Base-by-base conservation (phyloP, 306 rosid species). In the Ormosia semicastrata region DNA sequence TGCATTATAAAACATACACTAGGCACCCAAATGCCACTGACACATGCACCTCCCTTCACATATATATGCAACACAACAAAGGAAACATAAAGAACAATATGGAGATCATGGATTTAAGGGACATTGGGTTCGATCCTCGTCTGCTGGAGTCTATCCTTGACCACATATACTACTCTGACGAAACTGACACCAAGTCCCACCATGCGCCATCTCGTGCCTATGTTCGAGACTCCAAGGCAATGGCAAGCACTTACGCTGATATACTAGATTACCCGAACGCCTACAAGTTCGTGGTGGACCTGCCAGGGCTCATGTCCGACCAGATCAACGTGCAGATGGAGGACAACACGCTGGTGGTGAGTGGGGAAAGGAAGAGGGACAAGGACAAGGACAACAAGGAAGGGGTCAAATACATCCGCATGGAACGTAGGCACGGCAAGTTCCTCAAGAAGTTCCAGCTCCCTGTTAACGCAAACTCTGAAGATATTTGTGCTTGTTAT, bases 381-480 rank as follows among this genome's bases (percentile, higher is more conserved):
- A 84, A 64, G 11, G 88, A 47, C 77, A 66, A 66, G 54, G 73
- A 66, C n/a, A 36, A 66, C 8, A 66, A 41, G 3, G 73, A 66
- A 3, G 73, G 73, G 8, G 56, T 67, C 15, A 67, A 67, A 17
- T 87, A 70, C 34, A 18, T 89, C 24, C 77, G 57, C 14, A 85
- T 85, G 89, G 92, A 87, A 86, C 75, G 89, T 79, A 80, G 90
- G 89, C 56, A 81, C 0, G 90, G 89, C 0, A 87, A 87, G 75
- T 78, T 54, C 39, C 64, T 89, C 56, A 87, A 78, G 85, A 89
- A 81, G 83, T 87, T 89, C 15, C 63, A 11, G 44, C 80, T 87
- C 46, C 88, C 90, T 3, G 89, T 85, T 11, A 81, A 83, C 32
- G 85, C 86, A 8, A 47, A 89, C 10, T 0, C 10, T 4, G 86